These are phyloP conservation scores for Ilex aquifolium DNA, from an alignment of 257 asterid species.

Conservation along the genomic window DNA sequence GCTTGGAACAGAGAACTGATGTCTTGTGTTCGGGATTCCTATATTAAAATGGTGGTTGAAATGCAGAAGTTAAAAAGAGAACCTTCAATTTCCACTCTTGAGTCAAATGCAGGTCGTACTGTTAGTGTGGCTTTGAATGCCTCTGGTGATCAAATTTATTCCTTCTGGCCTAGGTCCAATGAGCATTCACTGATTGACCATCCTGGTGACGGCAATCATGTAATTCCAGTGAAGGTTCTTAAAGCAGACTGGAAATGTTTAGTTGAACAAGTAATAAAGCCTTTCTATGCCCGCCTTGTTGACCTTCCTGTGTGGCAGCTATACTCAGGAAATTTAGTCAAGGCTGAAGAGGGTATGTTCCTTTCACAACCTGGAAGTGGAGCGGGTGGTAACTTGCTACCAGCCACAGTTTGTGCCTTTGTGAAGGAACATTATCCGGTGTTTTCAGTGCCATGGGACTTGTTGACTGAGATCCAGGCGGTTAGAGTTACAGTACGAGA, in stretches of 20 bases:
- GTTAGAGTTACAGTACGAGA: conserved; percentile 71
- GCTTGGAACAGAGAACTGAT: conserved; percentile 92
- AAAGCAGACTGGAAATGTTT: conserved; percentile 77
- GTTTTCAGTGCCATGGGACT: conserved; percentile 94
- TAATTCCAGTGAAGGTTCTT: conserved; percentile 29
- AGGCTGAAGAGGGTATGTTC: conserved; percentile 95
- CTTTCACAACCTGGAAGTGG: conserved; percentile 89
- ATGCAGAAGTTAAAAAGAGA: conserved; percentile 89
- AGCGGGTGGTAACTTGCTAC: conserved; percentile 71
- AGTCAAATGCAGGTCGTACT: conserved; percentile 48
- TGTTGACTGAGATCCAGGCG: conserved; percentile 85
- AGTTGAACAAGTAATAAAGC: conserved; percentile 69
- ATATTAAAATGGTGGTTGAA: conserved; percentile 70
- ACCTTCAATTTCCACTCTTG: conserved; percentile 58
- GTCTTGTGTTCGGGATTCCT: conserved; percentile 93
- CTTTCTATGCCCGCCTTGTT: conserved; percentile 67
- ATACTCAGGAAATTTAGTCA: conserved; percentile 80
- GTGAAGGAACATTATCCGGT: conserved; percentile 98
- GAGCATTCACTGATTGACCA: conserved; percentile 27
- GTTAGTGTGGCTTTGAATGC: conserved; percentile 51
- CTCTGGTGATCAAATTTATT: conserved; percentile 60
- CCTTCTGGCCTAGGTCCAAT: conserved; percentile 86
- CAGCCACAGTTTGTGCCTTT: conserved; percentile 85
- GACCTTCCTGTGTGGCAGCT: conserved; percentile 93
- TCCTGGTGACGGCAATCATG: conserved; percentile 30